Evolutionary conservation across 805 yeast genomes (phyloP).

Genomic region (Komagataella ulmi): DNA sequence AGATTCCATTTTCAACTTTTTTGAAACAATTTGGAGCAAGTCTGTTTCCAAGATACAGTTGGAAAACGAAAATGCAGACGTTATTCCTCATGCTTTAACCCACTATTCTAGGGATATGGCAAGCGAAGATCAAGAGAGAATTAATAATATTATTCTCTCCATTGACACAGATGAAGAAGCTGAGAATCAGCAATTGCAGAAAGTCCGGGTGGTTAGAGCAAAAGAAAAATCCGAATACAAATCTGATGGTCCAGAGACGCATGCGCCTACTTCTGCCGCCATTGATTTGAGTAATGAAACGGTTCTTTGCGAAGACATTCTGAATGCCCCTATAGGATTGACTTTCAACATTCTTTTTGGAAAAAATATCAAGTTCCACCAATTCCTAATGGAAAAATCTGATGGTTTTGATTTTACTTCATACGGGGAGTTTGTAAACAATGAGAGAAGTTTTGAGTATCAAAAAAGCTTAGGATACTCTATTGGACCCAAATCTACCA

Average conservation of each 20-base stretch:
- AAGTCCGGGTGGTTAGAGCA: slow-evolving; percentile 16
- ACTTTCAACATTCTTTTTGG: slow-evolving; percentile 66
- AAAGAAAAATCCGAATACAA: slow-evolving; percentile 24
- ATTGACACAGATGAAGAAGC: slow-evolving; percentile 12
- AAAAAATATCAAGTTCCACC: slow-evolving; percentile 27
- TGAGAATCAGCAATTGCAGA: slow-evolving; percentile 2
- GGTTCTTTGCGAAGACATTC: slow-evolving; percentile 28
- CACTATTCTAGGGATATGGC: background rate
- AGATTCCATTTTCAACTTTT: slow-evolving; percentile 60
- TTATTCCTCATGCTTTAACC: background rate
- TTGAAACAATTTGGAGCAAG: slow-evolving; percentile 58
- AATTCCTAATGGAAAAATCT: slow-evolving; percentile 23
- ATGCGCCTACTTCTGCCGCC: slow-evolving; percentile 40
- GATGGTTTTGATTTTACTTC: slow-evolving; percentile 33
- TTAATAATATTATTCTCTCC: slow-evolving; percentile 4
- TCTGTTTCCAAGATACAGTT: slow-evolving; percentile 11
- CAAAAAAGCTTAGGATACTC: slow-evolving; percentile 65
- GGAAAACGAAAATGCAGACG: background rate
- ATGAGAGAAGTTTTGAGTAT: slow-evolving; percentile 47
- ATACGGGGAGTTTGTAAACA: slow-evolving; percentile 21
- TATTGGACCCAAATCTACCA: slow-evolving; percentile 89
- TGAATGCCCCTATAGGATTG: slow-evolving; percentile 68
- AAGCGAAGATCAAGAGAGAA: slow-evolving; percentile 1
- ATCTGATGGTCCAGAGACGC: slow-evolving; percentile 54
- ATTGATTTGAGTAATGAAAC: slow-evolving; percentile 34